Evolutionary conservation across 2,329 filamentous ascomycete species (phyloP), one percentile per base, ranked within the genome.

Genomic region (Chaetomium globosum): DNA sequence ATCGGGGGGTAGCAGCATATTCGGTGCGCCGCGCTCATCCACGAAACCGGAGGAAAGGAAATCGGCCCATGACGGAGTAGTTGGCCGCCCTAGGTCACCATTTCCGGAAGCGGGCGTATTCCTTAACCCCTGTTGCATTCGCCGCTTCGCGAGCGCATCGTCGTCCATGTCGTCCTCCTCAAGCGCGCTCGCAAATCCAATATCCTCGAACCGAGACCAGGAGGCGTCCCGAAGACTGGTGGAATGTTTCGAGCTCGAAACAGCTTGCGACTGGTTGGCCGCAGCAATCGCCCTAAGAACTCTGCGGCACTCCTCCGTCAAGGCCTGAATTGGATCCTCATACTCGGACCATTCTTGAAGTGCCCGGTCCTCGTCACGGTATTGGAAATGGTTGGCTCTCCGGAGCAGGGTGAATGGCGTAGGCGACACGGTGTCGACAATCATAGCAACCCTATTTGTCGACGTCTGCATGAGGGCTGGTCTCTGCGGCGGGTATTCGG

Each of bases 51-150:
- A 92, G 1, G 93, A 97, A 65, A 99, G 83, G 76, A 99, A 99
- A 75, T 99, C 95, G 3, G 95, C 95, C 95, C 95, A 99, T 0
- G 95, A 98, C 0, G 95, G 95, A 0, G 95, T 99, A 0, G 93
- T 98, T 1, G 95, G 95, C 65, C 95, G 86, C 43, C 86, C 92
- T 54, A 90, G 78, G 65, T 89, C 86, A 52, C 83, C 83, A n/a
- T 78, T 83, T 59, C 85, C 85, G 10, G 91, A 91, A 6, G 85
- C 84, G 19, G 92, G 87, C 6, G 86, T 86, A 16, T 84, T 85
- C 64, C 87, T 83, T 46, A 96, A 76, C 23, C 85, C 86, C 9
- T 72, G 72, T 51, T 74, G 75, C 16, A 74, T 73, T 9, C 81
- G 79, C 63, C 77, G 77, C 59, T 77, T 74, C 21, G 76, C 71